Percentiles rank a stretch among this genome's conserved stretches.
phyloP scores from a whole-genome alignment of 257 asterid genomes.

The Salvia miltiorrhiza region DNA sequence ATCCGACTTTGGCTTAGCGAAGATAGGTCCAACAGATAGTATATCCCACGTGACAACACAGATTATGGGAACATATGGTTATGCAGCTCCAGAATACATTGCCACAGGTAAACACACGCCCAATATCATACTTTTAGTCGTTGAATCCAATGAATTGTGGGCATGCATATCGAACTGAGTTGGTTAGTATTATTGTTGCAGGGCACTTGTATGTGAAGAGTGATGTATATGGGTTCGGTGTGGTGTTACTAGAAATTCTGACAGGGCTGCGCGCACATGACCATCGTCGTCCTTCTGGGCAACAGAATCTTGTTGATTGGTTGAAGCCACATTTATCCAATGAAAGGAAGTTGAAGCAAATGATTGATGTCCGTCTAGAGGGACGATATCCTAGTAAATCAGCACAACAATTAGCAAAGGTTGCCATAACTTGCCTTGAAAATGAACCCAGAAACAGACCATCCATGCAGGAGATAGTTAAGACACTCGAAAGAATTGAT shows the following conservation, averaged over 20 bases:
- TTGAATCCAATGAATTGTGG: too few relatives aligned
- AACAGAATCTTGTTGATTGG: not conserved
- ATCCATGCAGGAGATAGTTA: too few relatives aligned
- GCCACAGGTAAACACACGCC: not conserved
- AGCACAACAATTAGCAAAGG: too few relatives aligned
- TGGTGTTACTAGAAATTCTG: not conserved
- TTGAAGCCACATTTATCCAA: not conserved
- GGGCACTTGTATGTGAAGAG: not conserved
- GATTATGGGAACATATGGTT: conserved; percentile 1
- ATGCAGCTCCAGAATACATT: not conserved
- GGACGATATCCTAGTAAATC: not conserved
- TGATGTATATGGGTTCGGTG: not conserved
- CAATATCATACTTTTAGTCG: too few relatives aligned
- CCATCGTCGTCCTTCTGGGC: not conserved
- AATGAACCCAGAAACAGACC: too few relatives aligned
- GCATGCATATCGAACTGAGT: not conserved
- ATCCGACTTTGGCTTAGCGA: conserved; percentile 5
- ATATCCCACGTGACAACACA: not conserved
- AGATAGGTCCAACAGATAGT: not conserved
- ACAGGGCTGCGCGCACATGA: not conserved
- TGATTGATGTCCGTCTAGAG: too few relatives aligned
- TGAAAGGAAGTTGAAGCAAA: too few relatives aligned
- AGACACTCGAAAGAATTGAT: too few relatives aligned
- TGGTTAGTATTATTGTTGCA: too few relatives aligned
- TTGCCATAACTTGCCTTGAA: too few relatives aligned